These are phyloP conservation scores for Colletotrichum tofieldiae DNA, from an alignment of 2,329 filamentous ascomycete genomes.

Conservation along the genomic window DNA sequence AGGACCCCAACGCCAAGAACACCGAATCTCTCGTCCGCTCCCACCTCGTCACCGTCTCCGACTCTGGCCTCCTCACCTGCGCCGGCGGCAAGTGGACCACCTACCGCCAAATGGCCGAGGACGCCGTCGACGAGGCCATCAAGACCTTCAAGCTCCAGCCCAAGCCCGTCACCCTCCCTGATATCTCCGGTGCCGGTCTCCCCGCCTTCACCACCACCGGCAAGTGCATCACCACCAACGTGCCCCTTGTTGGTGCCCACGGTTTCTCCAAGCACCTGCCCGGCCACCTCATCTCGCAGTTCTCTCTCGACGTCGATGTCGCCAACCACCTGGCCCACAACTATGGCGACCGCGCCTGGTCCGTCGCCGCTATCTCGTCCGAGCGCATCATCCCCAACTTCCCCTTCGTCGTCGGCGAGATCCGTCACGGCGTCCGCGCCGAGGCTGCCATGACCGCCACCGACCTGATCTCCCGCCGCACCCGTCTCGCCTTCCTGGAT, in stretches of 20 bases:
- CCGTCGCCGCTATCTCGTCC: slow-evolving; percentile 69
- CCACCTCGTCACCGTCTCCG: slow-evolving; percentile 83
- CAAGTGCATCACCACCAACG: slow-evolving; percentile 80
- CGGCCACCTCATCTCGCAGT: slow-evolving; percentile 53
- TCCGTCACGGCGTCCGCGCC: slow-evolving; percentile 79
- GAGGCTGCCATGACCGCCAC: slow-evolving; percentile 82
- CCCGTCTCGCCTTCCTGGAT: slow-evolving; percentile 82
- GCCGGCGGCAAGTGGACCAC: slow-evolving; percentile 92
- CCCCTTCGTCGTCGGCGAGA: slow-evolving; percentile 82
- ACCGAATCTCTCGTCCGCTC: slow-evolving; percentile 88
- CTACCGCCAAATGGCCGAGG: slow-evolving; percentile 90
- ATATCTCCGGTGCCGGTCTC: slow-evolving; percentile 76
- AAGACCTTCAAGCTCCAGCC: slow-evolving; percentile 74
- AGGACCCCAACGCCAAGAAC: slow-evolving; percentile 85
- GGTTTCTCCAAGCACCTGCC: slow-evolving; percentile 67
- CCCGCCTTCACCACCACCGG: slow-evolving; percentile 71
- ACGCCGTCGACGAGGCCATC: slow-evolving; percentile 86
- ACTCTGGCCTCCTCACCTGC: slow-evolving; percentile 83
- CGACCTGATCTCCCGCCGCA: slow-evolving; percentile 80
- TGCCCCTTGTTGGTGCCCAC: slow-evolving; percentile 83
- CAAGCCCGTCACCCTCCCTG: slow-evolving; percentile 67
- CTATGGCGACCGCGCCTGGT: slow-evolving; percentile 76
- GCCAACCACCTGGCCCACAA: slow-evolving; percentile 58
- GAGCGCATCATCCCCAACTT: slow-evolving; percentile 76
- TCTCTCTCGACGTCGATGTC: slow-evolving; percentile 56